A percentile compares a stretch with the other conserved stretches of the same genome.
These are phyloP conservation scores for Daedalea quercina DNA, from an alignment of 768 basidiomycete genomes.

Conservation along the genomic window DNA sequence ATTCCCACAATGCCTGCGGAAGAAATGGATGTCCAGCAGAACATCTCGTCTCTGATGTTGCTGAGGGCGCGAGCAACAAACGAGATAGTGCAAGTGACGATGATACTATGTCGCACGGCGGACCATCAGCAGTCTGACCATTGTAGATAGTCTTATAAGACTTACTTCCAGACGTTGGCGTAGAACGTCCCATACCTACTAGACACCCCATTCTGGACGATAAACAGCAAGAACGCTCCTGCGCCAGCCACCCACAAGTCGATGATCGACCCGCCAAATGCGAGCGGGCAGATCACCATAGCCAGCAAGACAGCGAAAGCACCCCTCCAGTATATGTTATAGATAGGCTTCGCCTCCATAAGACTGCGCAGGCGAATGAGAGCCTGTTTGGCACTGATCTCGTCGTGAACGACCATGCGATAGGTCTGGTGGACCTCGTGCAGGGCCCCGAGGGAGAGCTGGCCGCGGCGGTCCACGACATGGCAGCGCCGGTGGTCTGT, in stretches of 20 bases:
- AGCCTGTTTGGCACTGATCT: conserved; percentile 75
- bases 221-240: conserved; percentile 59
- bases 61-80: conserved; percentile 77
- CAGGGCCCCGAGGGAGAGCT: conserved; percentile 75
- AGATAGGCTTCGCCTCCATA: conserved; percentile 58
- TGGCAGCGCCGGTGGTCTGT: conserved; percentile 59
- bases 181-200: conserved; percentile 68
- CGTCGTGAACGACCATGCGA: conserved; percentile 82
- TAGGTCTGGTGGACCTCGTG: conserved; percentile 83
- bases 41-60: conserved; percentile 64
- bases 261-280: conserved; percentile 76
- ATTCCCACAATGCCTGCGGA: conserved; percentile 83
- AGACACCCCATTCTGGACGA: conserved; percentile 62
- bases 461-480: conserved; percentile 72
- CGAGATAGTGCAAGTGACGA: conserved; percentile 71
- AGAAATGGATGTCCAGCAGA: conserved; percentile 88
- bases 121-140: background rate
- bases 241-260: conserved; percentile 76
- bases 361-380: conserved; percentile 53
- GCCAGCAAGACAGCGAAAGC: conserved; percentile 63
- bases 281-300: conserved; percentile 73
- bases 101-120: conserved; percentile 45
- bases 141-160: too few relatives aligned
- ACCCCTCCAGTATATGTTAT: conserved; percentile 56
- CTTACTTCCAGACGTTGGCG: conserved; percentile 87